Base-by-base conservation (phyloP, 345 rosid genomes). In the Syzygium jambos region DNA sequence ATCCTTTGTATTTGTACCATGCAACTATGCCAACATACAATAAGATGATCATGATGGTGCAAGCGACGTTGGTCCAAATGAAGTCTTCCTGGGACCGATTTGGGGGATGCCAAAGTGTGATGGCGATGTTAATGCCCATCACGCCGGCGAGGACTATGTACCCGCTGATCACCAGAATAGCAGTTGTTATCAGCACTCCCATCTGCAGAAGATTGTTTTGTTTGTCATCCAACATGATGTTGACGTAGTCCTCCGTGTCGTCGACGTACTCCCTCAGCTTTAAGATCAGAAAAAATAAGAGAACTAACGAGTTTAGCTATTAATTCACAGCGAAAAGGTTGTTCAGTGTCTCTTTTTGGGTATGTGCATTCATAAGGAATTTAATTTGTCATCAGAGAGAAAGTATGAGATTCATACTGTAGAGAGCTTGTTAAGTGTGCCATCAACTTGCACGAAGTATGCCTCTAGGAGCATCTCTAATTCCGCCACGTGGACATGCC, bases 91-190 rank as follows among this genome's bases (percentile, higher is more conserved):
- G 14, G 25, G 84, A 9, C 25, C 23, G 52, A 21, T 80, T 80
- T 51, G 84, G 52, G n/a, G 84, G 52, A 5, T 14, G 10, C 52
- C 49, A 80, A 43, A 80, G 22, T 7, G 12, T 52, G 55, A 96
- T 94, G 1, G 0, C 38, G 78, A 97, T 93, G 63, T 96, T 95
- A 94, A 97, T 95, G 82, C 98, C 98, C 9, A 96, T 92, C 13
- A 93, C 51, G 78, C 98, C 96, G 12, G 92, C 95, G 14, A 96
- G 92, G 0, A 92, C 97, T 3, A 97, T 90, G 49, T 94, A 96
- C 16, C 91, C 92, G 68, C 94, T 93, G 86, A 94, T 56, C 84
- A 96, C 95, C 0, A 97, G 93, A 2, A 96, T 97, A 17, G 99
- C 98, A 13, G 98, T 95, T 7, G 97, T 93, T 88, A 97, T 85